phyloP scores from a whole-genome alignment of 306 rosid species.

The Potentilla sterilis region DNA sequence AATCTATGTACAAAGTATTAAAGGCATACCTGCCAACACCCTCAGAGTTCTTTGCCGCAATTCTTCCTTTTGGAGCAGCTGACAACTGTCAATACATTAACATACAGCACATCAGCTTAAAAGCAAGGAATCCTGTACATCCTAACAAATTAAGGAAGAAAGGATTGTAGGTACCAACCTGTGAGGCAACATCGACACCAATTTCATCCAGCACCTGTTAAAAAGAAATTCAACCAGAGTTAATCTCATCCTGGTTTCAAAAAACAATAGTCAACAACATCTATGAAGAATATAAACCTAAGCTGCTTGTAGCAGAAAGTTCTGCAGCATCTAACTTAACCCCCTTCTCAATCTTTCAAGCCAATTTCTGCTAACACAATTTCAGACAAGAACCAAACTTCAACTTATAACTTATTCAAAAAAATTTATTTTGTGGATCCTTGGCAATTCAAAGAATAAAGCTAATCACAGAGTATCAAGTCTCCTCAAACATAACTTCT shows the following conservation, averaged over 20 bases:
- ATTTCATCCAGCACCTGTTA: conserved; percentile 95
- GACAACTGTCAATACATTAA: conserved; percentile 61
- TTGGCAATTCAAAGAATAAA: neutral
- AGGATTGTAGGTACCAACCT: conserved; percentile 49
- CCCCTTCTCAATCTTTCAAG: conserved; percentile 17
- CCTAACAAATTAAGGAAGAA: conserved; percentile 5
- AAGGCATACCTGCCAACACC: conserved; percentile 65
- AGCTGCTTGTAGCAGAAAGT: neutral
- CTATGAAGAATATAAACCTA: conserved; percentile 15
- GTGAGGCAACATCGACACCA: conserved; percentile 92
- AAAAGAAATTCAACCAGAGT: conserved; percentile 8
- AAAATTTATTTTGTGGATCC: neutral
- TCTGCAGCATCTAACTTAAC: conserved; percentile 16
- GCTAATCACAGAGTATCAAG: neutral
- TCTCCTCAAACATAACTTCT: neutral
- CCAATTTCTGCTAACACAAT: neutral
- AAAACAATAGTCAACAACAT: conserved; percentile 21
- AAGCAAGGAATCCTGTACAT: conserved; percentile 17
- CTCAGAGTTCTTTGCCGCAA: conserved; percentile 62
- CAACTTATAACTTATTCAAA: conserved; percentile 1
- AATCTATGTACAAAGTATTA: neutral
- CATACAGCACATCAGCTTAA: conserved; percentile 38
- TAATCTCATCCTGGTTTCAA: conserved; percentile 30
- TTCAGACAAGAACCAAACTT: neutral
- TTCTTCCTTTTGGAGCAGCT: conserved; percentile 93